phyloP scores from a whole-genome alignment of 768 basidiomycete genomes.

The Lactarius hengduanensis region DNA sequence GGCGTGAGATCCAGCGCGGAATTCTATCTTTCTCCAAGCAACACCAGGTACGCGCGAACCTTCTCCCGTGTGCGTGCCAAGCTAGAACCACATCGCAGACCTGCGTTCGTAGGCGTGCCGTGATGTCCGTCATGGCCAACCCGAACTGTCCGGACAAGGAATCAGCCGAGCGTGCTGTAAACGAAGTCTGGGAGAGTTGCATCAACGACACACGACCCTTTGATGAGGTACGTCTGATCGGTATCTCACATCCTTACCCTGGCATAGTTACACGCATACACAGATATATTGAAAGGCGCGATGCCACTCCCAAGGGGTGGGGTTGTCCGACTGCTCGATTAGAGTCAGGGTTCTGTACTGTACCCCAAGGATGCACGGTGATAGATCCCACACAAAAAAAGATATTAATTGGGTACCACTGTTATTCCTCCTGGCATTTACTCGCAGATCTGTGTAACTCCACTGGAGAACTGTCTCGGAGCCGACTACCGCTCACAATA shows the following conservation, averaged over 20 bases:
- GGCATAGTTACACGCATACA: neutral
- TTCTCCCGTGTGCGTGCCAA: constrained; percentile 24
- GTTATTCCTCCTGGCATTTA: neutral
- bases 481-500: no score
- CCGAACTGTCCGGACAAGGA: constrained; percentile 73
- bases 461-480: neutral
- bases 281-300: constrained; percentile 13
- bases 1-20: constrained; percentile 76
- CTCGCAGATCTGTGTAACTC: neutral
- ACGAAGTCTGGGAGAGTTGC: constrained; percentile 97
- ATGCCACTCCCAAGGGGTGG: neutral
- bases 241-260: neutral
- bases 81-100: constrained; percentile 46
- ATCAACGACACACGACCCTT: constrained; percentile 95
- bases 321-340: neutral
- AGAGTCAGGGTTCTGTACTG: neutral
- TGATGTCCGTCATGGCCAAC: constrained; percentile 78
- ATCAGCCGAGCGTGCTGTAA: constrained; percentile 85
- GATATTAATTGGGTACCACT: neutral
- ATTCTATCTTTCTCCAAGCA: constrained; percentile 85
- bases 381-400: neutral
- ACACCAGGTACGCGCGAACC: constrained; percentile 64
- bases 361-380: neutral
- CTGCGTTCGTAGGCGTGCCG: constrained; percentile 86
- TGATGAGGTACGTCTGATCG: constrained; percentile 68